Evolutionary conservation across 768 basidiomycete species (phyloP).

Genomic region (Lentinus brumalis): DNA sequence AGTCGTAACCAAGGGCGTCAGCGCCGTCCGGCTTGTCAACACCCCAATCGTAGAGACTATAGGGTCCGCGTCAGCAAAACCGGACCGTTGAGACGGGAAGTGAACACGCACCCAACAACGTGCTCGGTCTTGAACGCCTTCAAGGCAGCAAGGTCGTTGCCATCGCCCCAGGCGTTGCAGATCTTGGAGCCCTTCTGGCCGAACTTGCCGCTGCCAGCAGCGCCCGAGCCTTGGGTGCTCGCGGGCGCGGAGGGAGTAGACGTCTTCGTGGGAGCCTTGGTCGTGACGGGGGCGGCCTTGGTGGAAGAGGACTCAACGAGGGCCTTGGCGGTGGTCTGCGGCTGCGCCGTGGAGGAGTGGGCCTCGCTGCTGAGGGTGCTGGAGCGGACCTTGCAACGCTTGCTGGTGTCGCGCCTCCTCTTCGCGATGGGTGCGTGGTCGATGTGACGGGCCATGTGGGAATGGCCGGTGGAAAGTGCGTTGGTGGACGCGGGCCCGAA

Average conservation of each 20-base stretch:
- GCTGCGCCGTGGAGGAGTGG: conserved; percentile 16
- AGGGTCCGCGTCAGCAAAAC: background rate
- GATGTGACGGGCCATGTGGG: conserved; percentile 43
- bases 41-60: conserved; percentile 69
- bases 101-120: conserved; percentile 43
- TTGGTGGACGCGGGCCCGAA: conserved; percentile 47
- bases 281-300: background rate
- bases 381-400: conserved; percentile 62
- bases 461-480: conserved; percentile 44
- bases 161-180: conserved; percentile 70
- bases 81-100: background rate
- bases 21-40: conserved; percentile 47
- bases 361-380: conserved; percentile 22
- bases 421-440: conserved; percentile 44
- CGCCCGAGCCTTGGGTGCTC: conserved; percentile 22
- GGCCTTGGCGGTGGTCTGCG: conserved; percentile 18
- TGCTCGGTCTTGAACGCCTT: conserved; percentile 49
- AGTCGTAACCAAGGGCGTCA: conserved; percentile 50
- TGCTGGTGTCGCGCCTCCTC: conserved; percentile 46
- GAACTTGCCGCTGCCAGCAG: conserved; percentile 8
- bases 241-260: background rate
- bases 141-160: conserved; percentile 47
- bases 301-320: conserved; percentile 21
- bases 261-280: background rate
- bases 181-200: conserved; percentile 43